Evolutionary conservation across 495 filamentous ascomycete genomes (phyloP).

Genomic region (Bacidia rubella): DNA sequence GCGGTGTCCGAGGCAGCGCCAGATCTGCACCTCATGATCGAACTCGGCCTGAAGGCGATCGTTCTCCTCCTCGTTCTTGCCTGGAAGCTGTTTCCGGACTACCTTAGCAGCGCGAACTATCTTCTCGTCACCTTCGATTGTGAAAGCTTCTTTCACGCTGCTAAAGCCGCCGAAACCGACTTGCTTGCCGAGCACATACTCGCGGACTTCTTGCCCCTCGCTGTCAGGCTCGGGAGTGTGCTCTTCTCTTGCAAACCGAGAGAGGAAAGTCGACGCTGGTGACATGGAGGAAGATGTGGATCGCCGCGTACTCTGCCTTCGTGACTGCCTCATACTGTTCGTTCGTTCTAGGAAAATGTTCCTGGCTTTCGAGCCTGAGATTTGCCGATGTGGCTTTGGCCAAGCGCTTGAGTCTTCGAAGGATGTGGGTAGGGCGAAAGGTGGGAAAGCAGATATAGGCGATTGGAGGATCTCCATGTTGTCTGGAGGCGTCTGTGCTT

Average conservation of each 20-base stretch:
- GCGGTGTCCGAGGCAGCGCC: conserved; percentile 54
- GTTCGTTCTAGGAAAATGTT: conserved; percentile 31
- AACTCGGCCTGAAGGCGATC: conserved; percentile 60
- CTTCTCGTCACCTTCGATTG: conserved; percentile 41
- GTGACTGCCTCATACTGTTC: conserved; percentile 26
- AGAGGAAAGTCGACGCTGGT: conserved; percentile 45
- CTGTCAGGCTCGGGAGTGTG: conserved; percentile 41
- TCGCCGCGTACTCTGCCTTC: conserved; percentile 14
- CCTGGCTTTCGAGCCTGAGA: conserved; percentile 32
- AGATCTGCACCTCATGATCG: conserved; percentile 59
- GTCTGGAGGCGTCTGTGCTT: conserved; percentile 39
- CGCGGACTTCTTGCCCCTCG: conserved; percentile 61
- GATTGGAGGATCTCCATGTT: conserved; percentile 37
- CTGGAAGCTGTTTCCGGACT: conserved; percentile 47
- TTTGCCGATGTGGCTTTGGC: conserved; percentile 29
- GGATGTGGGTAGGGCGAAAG: conserved; percentile 27
- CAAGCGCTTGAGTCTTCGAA: conserved; percentile 37
- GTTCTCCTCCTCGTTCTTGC: conserved; percentile 47
- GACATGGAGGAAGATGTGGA: conserved; percentile 37
- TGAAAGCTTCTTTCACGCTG: conserved; percentile 56
- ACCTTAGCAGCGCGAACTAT: conserved; percentile 57
- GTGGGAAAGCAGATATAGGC: conserved; percentile 35
- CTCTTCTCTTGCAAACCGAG: conserved; percentile 35
- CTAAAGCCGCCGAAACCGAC: conserved; percentile 62
- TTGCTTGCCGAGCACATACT: conserved; percentile 60